Evolutionary conservation across 2,329 filamentous ascomycete species (phyloP), one percentile per base, ranked within the genome.

Genomic region (Trichoderma sp.): DNA sequence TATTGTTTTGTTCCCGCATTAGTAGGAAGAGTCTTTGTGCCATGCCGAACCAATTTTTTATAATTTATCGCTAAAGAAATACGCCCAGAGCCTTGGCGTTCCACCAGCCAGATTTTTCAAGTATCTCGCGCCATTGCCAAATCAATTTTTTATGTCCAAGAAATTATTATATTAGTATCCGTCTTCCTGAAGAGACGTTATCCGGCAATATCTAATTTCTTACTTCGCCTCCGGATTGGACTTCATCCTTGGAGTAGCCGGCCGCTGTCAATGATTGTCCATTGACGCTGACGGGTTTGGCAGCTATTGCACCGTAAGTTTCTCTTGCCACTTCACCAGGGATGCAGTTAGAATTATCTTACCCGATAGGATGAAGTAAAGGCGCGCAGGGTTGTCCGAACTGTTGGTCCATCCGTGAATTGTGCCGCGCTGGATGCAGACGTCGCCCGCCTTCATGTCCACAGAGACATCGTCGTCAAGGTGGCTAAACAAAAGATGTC

Each of bases 351-450:
- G 4, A 5, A 29, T 5, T 83, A 82, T 17, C 69, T 12, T 70
- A 73, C 71, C 70, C 17, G 67, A 63, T 3, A 73, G 45, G 8
- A 73, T 56, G 37, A 73, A 73, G 13, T 68, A 70, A 12, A 73
- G 37, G 1, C 71, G 67, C 7, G 70, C 69, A n/a, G 70, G 68
- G 45, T 71, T 60, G 19, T 71, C 67, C 2, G 69, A 68, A 12
- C 67, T 29, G 53, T 73, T 73, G 10, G 69, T 67, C 71, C 71
- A 73, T 17, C 68, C 71, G 52, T 73, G 71, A 5, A 72, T 71
- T 12, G 71, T 73, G 27, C 70, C 71, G 42, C 71, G 70, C 67
- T 73, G 71, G 6, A 73, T 70, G 19, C 71, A 72, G 12, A 73
- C 70, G 29, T 73, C 71, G 17, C 71, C 71, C 0, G 70, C 60